Base-by-base conservation (phyloP, 352 stramenopile genomes). In the Paralagenidium karlingii region DNA sequence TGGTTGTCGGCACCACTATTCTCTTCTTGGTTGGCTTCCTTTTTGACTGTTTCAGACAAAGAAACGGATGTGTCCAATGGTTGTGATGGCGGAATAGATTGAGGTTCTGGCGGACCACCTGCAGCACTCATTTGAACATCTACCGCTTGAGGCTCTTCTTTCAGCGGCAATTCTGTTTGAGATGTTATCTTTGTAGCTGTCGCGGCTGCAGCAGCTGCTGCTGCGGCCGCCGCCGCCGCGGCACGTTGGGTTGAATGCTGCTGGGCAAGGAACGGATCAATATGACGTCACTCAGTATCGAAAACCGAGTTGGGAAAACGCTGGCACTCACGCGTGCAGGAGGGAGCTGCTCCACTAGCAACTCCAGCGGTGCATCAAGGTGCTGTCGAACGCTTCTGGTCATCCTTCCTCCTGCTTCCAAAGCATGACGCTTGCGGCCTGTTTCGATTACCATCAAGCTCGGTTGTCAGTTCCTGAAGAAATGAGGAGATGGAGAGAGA, bases 331-430 rank as follows among this genome's bases (percentile, higher is more conserved):
- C n/a, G n/a, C n/a, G n/a, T n/a, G n/a, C n/a, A n/a, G n/a, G n/a
- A n/a, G 30, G 30, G 22, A 36, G 30, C 34, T 76, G 68, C 45
- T 87, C 73, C 13, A 61, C 58, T 29, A 85, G 47, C 34, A 87
- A 53, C 43, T 87, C 74, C 20, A 87, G 55, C 18, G 74, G 74
- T 18, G 70, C 70, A 26, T 76, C 68, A 31, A 87, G 42, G 42
- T 87, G 74, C 53, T 87, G 74, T 3, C 74, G 74, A 30, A 87
- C 74, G 47, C 70, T 84, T 19, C 74, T 58, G 7, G 74, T 87
- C 70, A 87, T 85, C 32, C 74, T 67, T 36, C 30, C 30, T 0
- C 63, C 68, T 11, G 73, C 50, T 53, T 86, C 73, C 13, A 58
- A 58, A 20, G 58, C 51, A 13, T 50, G 58, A 0, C 73, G 60